Evolutionary conservation across 2,329 filamentous ascomycete species (phyloP).

Genomic region (Plenodomus biglobosus): DNA sequence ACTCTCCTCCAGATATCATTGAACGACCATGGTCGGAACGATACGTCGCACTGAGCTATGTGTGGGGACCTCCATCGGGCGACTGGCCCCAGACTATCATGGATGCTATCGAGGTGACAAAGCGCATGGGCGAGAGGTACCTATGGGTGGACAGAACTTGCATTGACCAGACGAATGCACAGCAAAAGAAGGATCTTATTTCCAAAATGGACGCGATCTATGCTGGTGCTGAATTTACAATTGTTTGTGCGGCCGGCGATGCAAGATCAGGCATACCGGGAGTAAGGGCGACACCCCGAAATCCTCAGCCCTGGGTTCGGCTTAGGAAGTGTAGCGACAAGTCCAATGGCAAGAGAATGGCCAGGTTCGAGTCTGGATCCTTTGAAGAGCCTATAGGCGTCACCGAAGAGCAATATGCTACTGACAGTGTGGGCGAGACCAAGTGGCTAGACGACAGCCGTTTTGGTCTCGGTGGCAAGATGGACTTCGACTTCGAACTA

Average conservation of each 20-base stretch:
- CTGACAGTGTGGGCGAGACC: not conserved
- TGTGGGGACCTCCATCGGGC: slow-evolving; percentile 1
- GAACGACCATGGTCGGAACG: slow-evolving; percentile 2
- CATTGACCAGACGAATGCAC: slow-evolving; percentile 12
- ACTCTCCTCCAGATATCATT: not conserved
- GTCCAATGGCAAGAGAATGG: not conserved
- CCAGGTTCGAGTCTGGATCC: not conserved
- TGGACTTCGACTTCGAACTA: not conserved
- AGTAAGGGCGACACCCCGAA: not conserved
- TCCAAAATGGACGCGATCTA: slow-evolving; percentile 18
- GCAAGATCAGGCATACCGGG: slow-evolving; percentile 3
- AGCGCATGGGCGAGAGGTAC: slow-evolving; percentile 10
- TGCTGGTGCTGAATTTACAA: slow-evolving; percentile 13
- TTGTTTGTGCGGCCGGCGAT: slow-evolving; percentile 14
- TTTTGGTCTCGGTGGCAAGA: slow-evolving; percentile 1
- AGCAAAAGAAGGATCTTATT: slow-evolving; percentile 5
- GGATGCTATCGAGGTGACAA: slow-evolving; percentile 14
- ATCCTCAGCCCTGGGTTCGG: not conserved
- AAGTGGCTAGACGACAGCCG: slow-evolving; percentile 1
- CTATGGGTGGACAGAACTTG: slow-evolving; percentile 15
- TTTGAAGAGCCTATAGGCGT: not conserved
- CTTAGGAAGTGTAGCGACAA: not conserved
- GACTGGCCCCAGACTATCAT: slow-evolving; percentile 11
- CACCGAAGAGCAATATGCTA: slow-evolving; percentile 1
- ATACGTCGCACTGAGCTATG: slow-evolving; percentile 6